Conservation (phyloP, 495 filamentous ascomycete species). For the Pseudomonodictys pantanalensis region DNA sequence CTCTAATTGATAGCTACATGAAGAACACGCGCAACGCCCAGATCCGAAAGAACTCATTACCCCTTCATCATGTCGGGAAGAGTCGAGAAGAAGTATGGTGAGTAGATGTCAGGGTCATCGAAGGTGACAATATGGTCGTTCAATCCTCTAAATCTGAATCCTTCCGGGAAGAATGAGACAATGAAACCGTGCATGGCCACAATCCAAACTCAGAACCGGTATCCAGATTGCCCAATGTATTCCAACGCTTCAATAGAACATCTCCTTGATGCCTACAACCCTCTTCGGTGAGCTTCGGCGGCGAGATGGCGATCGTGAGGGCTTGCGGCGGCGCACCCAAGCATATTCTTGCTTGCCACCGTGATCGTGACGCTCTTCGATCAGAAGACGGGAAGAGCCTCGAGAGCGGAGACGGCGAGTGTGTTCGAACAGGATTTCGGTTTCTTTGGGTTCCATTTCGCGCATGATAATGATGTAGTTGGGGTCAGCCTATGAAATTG, state of each 20-base stretch:
- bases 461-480: slow-evolving; percentile 45
- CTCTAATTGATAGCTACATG: too few relatives aligned
- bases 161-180: neutral
- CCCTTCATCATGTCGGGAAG: too few relatives aligned
- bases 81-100: too few relatives aligned
- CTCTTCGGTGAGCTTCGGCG: slow-evolving; percentile 34
- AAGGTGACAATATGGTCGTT: too few relatives aligned
- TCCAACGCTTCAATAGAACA: slow-evolving; percentile 26
- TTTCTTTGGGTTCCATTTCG: slow-evolving; percentile 43
- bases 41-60: too few relatives aligned
- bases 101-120: too few relatives aligned
- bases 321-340: slow-evolving; percentile 39
- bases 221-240: neutral
- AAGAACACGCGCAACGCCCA: too few relatives aligned
- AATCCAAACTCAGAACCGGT: neutral
- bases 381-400: slow-evolving; percentile 32
- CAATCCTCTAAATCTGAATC: too few relatives aligned
- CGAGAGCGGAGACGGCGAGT: slow-evolving; percentile 39
- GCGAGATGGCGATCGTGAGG: slow-evolving; percentile 20
- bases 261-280: slow-evolving; percentile 31
- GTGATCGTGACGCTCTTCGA: slow-evolving; percentile 36
- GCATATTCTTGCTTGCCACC: slow-evolving; percentile 38
- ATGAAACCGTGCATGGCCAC: too few relatives aligned
- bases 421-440: slow-evolving; percentile 45
- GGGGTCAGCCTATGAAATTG: slow-evolving; percentile 30